Base-by-base conservation (phyloP, 345 rosid genomes). In the Populus ilicifolia region DNA sequence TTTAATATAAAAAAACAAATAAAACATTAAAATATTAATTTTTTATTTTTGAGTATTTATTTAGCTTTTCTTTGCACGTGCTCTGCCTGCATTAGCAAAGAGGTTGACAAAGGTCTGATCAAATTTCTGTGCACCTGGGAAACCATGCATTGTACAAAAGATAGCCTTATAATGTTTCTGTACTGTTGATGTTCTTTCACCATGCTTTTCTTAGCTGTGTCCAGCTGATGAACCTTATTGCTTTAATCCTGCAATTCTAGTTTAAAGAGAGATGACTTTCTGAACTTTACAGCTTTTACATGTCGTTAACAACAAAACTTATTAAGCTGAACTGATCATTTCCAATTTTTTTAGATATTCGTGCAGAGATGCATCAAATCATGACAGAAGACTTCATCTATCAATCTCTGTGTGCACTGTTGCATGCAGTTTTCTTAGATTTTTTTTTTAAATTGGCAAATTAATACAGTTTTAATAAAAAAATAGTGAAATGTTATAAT, bases 201-300 rank as follows among this genome's bases (percentile, higher is more conserved):
- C 30, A 6, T 77, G 65, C n/a, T 36, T 56, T 67, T 30, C 82
- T 82, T 74, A 68, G 72, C 80, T 64, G 83, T 79, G 64, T 52
- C 67, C 30, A 72, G 67, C 67, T 33, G 70, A 80, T 43, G 27
- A 16, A n/a, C 67, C 23, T 74, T 67, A 27, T 33, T 20, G 35
- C 69, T 50, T 75, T 72, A 74, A 52, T 50, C 59, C 46, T 69
- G 69, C 74, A 62, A n/a, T 25, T 74, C 74, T 6, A 52, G 2
- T 16, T 67, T 33, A 29, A 76, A 70, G 64, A 77, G 67, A 30
- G 48, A 33, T 61, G 8, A 12, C 5, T 36, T 29, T 35, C 11
- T 18, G 29, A 70, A 74, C 84, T 80, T 83, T 83, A 74, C 88
- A 83, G 85, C 75, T 2, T 73, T 54, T 23, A 48, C 46, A 30